These are phyloP conservation scores for Taphrina deformans DNA, from an alignment of 1,139 yeast genomes.

Conservation along the genomic window DNA sequence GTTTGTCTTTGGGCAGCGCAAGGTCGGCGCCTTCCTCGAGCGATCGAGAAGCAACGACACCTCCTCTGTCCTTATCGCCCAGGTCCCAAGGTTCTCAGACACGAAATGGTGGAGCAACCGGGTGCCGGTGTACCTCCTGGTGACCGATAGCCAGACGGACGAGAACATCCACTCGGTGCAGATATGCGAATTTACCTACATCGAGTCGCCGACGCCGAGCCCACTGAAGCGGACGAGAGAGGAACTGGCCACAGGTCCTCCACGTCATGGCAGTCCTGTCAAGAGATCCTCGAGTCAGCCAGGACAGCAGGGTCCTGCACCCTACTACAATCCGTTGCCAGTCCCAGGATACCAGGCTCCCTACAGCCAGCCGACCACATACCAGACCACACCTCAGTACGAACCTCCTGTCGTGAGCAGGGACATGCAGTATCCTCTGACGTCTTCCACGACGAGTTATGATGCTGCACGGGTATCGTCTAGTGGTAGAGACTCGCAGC, in stretches of 20 bases:
- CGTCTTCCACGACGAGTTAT: background rate
- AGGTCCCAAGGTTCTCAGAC: conserved; percentile 20
- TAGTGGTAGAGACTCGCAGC: background rate
- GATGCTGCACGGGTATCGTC: background rate
- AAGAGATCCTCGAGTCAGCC: conserved; percentile 9
- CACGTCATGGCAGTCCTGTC: conserved; percentile 1
- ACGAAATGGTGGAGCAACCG: conserved; percentile 25
- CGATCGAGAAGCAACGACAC: background rate
- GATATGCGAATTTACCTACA: conserved; percentile 22
- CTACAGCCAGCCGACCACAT: conserved; percentile 1
- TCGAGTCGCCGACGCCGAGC: conserved; percentile 11
- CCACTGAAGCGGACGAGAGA: conserved; percentile 18
- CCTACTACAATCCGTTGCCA: background rate
- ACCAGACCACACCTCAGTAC: background rate
- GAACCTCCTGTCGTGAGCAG: background rate
- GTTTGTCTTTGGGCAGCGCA: conserved; percentile 24
- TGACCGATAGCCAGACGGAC: conserved; percentile 20
- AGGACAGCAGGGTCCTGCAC: background rate
- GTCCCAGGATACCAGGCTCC: conserved; percentile 1
- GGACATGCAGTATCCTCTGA: background rate
- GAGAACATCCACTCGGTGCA: conserved; percentile 14
- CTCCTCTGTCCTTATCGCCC: conserved; percentile 7
- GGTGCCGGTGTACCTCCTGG: conserved; percentile 22
- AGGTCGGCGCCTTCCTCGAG: conserved; percentile 24
- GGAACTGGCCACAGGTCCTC: background rate